Base-by-base conservation (phyloP, 768 basidiomycete species). In the Hypsizygus marmoreus region DNA sequence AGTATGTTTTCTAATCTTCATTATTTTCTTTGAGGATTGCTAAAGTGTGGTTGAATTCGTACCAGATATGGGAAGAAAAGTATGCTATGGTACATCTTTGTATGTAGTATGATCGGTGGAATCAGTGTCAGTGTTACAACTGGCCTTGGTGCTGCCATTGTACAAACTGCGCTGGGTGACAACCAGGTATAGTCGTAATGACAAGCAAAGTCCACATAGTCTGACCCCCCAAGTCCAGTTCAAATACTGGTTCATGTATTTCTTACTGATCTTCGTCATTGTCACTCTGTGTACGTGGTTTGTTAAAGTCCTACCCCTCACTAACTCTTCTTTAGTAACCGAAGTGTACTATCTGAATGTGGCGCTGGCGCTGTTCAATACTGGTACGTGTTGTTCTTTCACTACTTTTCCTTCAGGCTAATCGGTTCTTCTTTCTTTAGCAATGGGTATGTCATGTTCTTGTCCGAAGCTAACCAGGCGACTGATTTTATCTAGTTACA, bases 41-140 rank as follows among this genome's bases (percentile, higher is more conserved):
- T 31, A 16, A 25, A 38, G 14, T 7, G 12, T 53, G 28, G 13
- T 13, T n/a, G n/a, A n/a, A n/a, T n/a, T n/a, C n/a, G n/a, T n/a
- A n/a, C n/a, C 17, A 82, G 86, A 60, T 91, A 88, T 61, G 95
- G 95, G 39, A 92, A 87, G 68, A 82, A 83, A 69, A 90, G 82
- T 60, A 97, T 97, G 95, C 66, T 98, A 41, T 92, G 90, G 89
- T 91, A 95, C 65, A 95, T 98, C 53, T 73, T 78, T 31, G 90
- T 99, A 34, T 99, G 97, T 68, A 91, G 88, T 52, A 85, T 97
- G 79, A 97, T 99, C 60, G 97, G 97, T 13, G 97, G 97, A 0
- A 86, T 95, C 37, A 90, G 87, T 46, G 92, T 95, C 54, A 91
- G 88, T 56, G 95, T 95, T 43, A 95, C 95, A 11, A 94, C 92